Percentiles rank a stretch among this genome's conserved stretches.
Evolutionary conservation across 2,329 filamentous ascomycete genomes (phyloP).

Genomic region (Ramularia endophylla): DNA sequence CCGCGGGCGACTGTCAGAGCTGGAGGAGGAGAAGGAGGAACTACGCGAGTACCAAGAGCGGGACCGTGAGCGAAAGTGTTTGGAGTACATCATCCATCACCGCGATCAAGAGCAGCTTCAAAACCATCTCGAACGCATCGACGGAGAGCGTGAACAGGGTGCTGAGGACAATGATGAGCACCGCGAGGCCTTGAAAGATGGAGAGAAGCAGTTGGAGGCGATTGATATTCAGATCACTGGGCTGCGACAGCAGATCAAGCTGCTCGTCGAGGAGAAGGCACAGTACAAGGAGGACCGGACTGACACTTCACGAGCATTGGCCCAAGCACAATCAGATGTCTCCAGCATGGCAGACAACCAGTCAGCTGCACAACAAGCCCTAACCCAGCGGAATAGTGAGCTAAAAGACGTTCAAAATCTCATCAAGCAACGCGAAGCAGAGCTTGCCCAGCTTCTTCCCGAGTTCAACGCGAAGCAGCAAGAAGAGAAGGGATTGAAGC

Average conservation of each 20-base stretch:
- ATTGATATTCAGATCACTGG: constrained; percentile 75
- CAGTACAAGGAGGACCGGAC: constrained; percentile 88
- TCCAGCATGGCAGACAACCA: constrained; percentile 81
- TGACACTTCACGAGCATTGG: constrained; percentile 70
- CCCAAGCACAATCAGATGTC: constrained; percentile 78
- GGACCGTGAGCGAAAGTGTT: constrained; percentile 81
- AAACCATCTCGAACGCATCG: constrained; percentile 72
- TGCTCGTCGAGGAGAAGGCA: constrained; percentile 74
- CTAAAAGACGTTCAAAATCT: constrained; percentile 65
- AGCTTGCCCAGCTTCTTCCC: constrained; percentile 70
- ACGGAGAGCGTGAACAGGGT: constrained; percentile 72
- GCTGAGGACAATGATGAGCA: constrained; percentile 50
- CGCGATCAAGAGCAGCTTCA: constrained; percentile 78
- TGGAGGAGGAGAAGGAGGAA: constrained; percentile 97
- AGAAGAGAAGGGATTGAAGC: constrained; percentile 64
- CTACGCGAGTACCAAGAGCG: constrained; percentile 90
- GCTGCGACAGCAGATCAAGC: constrained; percentile 74
- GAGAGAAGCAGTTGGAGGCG: constrained; percentile 68
- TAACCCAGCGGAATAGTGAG: constrained; percentile 64
- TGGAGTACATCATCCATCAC: constrained; percentile 92
- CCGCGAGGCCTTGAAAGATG: constrained; percentile 58
- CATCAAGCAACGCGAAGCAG: constrained; percentile 69
- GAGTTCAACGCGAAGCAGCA: constrained; percentile 67
- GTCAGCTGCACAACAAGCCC: constrained; percentile 67
- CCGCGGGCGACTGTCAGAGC: constrained; percentile 77